phyloP scores from a whole-genome alignment of 768 basidiomycete genomes.

The Mycena kentingensis region DNA sequence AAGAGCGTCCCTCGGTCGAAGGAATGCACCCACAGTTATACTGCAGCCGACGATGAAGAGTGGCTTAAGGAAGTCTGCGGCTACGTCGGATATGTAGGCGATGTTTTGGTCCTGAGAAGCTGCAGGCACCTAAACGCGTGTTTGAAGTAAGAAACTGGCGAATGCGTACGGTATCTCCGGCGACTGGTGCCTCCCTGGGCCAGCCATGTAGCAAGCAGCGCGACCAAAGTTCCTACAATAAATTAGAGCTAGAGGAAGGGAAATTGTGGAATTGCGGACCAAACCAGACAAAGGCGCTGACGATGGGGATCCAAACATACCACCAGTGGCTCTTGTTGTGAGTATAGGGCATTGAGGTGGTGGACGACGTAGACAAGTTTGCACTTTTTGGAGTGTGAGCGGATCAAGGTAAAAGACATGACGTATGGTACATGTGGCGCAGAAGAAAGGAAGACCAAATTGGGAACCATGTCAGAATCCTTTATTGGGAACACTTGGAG shows the following conservation, averaged over 20 bases:
- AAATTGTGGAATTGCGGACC: slow-evolving; percentile 33
- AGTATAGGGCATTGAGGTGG: slow-evolving; percentile 25
- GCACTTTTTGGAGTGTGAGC: not conserved
- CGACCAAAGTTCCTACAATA: slow-evolving; percentile 53
- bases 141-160: slow-evolving; percentile 25
- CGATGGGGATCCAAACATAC: slow-evolving; percentile 66
- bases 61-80: slow-evolving; percentile 73
- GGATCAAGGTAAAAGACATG: no score
- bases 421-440: no score
- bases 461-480: no score
- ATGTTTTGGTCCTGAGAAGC: slow-evolving; percentile 56
- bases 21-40: slow-evolving; percentile 44
- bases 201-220: slow-evolving; percentile 75
- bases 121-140: slow-evolving; percentile 24
- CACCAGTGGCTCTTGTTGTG: slow-evolving; percentile 51
- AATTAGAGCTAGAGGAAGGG: not conserved
- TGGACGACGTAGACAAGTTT: slow-evolving; percentile 25
- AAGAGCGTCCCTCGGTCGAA: no score
- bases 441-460: no score
- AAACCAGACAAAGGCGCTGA: slow-evolving; percentile 68
- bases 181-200: slow-evolving; percentile 49
- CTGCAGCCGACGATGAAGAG: slow-evolving; percentile 68
- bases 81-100: slow-evolving; percentile 79
- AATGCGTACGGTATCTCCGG: slow-evolving; percentile 45
- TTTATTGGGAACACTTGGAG: no score